phyloP scores from a whole-genome alignment of 495 filamentous ascomycete species.

The Echria macrotheca region DNA sequence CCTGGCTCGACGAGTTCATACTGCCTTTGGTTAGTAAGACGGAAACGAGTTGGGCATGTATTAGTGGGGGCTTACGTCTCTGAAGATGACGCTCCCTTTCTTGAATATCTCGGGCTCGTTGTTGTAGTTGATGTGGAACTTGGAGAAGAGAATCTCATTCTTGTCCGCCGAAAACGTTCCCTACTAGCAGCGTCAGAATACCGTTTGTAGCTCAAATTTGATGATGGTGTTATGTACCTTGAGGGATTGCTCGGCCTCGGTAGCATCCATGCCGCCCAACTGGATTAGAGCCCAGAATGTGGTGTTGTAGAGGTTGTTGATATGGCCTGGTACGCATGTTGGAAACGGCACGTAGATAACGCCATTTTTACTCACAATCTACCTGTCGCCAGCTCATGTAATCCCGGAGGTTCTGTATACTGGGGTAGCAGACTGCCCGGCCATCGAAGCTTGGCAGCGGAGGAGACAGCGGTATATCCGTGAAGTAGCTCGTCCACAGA shows the following conservation, averaged over 20 bases:
- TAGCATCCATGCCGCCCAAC: conserved; percentile 64
- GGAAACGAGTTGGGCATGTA: conserved; percentile 17
- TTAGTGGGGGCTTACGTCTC: conserved; percentile 57
- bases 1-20: conserved; percentile 51
- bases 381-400: conserved; percentile 97
- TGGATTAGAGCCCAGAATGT: conserved; percentile 89
- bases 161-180: conserved; percentile 82
- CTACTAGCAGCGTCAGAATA: conserved; percentile 33
- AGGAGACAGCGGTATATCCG: conserved; percentile 56
- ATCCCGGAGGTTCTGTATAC: conserved; percentile 70
- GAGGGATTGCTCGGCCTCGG: conserved; percentile 72
- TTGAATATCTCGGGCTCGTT: conserved; percentile 87
- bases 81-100: conserved; percentile 85
- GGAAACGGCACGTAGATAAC: too few relatives aligned
- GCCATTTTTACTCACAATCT: conserved; percentile 81
- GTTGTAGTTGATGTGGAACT: conserved; percentile 93
- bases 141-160: conserved; percentile 90
- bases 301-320: conserved; percentile 98
- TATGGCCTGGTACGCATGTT: conserved; percentile 59
- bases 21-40: conserved; percentile 19
- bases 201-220: background rate
- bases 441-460: conserved; percentile 90
- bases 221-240: conserved; percentile 41
- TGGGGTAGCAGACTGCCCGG: conserved; percentile 81
- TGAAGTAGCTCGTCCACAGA: conserved; percentile 74